phyloP scores from a whole-genome alignment of 441 rosid species.

The Erysimum pusillum region DNA sequence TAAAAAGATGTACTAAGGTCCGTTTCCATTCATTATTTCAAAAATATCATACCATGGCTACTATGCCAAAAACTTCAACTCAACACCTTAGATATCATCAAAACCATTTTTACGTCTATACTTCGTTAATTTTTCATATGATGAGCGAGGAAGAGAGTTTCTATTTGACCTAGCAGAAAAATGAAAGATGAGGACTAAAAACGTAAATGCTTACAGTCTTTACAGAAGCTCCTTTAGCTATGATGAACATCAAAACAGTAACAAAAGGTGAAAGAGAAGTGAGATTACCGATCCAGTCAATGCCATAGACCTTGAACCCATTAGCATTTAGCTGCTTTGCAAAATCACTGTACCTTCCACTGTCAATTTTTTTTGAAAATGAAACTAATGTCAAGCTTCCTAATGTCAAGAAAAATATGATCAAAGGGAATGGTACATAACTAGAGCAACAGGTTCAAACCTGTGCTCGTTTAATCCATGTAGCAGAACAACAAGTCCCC shows the following conservation, averaged over 20 bases:
- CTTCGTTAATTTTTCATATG: neutral
- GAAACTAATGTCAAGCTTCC: neutral
- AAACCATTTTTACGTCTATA: neutral
- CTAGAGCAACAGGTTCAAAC: slow-evolving; percentile 50
- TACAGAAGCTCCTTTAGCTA: slow-evolving; percentile 5
- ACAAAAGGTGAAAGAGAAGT: slow-evolving; percentile 15
- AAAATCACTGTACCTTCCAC: slow-evolving; percentile 81
- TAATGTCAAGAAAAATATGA: neutral
- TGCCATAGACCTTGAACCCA: slow-evolving; percentile 81
- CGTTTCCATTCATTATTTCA: neutral
- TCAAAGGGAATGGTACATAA: slow-evolving; percentile 3
- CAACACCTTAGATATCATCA: slow-evolving; percentile 9
- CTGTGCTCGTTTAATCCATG: slow-evolving; percentile 95
- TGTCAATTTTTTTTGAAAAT: slow-evolving; percentile 49
- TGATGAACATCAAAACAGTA: neutral
- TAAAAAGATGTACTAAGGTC: neutral
- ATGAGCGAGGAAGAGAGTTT: neutral
- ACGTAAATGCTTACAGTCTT: slow-evolving; percentile 3
- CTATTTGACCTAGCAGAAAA: slow-evolving; percentile 5
- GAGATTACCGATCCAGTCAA: slow-evolving; percentile 89
- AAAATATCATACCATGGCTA: neutral
- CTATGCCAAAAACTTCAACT: neutral
- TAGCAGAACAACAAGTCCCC: slow-evolving; percentile 78
- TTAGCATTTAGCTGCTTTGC: slow-evolving; percentile 79
- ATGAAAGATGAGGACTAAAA: neutral